These are phyloP conservation scores for Backusella circina DNA, from an alignment of 192 early-diverging fungal genomes.

Conservation along the genomic window DNA sequence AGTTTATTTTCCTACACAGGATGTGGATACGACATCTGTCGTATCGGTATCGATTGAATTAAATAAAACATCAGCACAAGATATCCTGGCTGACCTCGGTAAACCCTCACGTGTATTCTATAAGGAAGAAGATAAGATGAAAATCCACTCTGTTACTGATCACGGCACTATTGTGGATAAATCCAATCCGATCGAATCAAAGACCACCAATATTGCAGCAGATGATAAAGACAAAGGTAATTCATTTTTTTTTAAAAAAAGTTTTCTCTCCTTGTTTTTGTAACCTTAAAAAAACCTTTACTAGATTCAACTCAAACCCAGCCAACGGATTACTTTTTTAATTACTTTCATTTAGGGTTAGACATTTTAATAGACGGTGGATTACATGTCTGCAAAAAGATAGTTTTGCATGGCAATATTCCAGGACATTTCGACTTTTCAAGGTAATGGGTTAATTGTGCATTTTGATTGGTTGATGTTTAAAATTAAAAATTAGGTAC, in stretches of 20 bases:
- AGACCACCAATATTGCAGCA: neutral
- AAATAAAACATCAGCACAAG: constrained; percentile 60
- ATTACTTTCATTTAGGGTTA: constrained; percentile 72
- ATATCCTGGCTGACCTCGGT: constrained; percentile 69
- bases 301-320: constrained; percentile 24
- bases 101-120: constrained; percentile 56
- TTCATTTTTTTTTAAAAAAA: neutral
- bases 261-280: neutral
- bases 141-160: constrained; percentile 52
- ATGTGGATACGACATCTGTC: neutral
- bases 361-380: constrained; percentile 69
- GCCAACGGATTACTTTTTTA: constrained; percentile 71
- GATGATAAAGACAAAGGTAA: constrained; percentile 34
- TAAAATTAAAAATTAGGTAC: constrained; percentile 33
- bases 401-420: constrained; percentile 68
- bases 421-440: constrained; percentile 70
- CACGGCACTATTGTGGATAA: constrained; percentile 17
- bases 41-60: constrained; percentile 36
- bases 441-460: constrained; percentile 37
- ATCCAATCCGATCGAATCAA: constrained; percentile 17
- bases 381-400: constrained; percentile 65
- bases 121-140: constrained; percentile 73
- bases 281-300: neutral
- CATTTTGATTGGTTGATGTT: neutral
- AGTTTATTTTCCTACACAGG: constrained; percentile 34